Percentiles rank a stretch among this genome's conserved stretches.
phyloP scores from a whole-genome alignment of 208 protist species.

The Endotrypanum monterogeii region DNA sequence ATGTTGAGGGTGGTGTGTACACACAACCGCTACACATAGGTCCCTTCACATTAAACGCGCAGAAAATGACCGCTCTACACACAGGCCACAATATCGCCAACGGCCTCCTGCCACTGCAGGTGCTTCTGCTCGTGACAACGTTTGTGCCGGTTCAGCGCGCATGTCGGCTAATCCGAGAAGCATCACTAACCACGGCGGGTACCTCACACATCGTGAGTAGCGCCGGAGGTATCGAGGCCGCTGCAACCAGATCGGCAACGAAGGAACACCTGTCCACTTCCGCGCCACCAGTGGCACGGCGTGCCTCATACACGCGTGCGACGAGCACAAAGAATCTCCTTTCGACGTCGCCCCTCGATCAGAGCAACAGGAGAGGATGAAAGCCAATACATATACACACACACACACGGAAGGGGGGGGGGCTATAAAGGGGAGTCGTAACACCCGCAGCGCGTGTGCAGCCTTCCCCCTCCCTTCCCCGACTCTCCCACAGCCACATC shows the following conservation, averaged over 20 bases:
- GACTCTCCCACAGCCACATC: no score
- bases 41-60: slow-evolving; percentile 44
- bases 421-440: no score
- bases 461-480: no score
- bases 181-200: neutral
- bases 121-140: slow-evolving; percentile 47
- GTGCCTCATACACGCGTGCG: slow-evolving; percentile 31
- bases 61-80: slow-evolving; percentile 64
- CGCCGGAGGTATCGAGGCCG: neutral
- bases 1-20: slow-evolving; percentile 48
- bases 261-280: neutral
- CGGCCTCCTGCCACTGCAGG: slow-evolving; percentile 64
- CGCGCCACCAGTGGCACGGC: slow-evolving; percentile 1
- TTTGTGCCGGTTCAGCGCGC: slow-evolving; percentile 37
- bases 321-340: neutral
- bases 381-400: neutral
- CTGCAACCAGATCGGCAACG: neutral
- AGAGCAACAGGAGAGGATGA: neutral
- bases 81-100: slow-evolving; percentile 69
- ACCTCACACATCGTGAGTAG: neutral
- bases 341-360: neutral
- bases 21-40: slow-evolving; percentile 43
- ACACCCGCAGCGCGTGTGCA: no score
- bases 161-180: slow-evolving; percentile 12
- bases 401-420: no score